Percentiles rank a stretch among this genome's conserved stretches.
Evolutionary conservation across 129 eudicot genomes (phyloP).

Genomic region (Deinandra increscens): DNA sequence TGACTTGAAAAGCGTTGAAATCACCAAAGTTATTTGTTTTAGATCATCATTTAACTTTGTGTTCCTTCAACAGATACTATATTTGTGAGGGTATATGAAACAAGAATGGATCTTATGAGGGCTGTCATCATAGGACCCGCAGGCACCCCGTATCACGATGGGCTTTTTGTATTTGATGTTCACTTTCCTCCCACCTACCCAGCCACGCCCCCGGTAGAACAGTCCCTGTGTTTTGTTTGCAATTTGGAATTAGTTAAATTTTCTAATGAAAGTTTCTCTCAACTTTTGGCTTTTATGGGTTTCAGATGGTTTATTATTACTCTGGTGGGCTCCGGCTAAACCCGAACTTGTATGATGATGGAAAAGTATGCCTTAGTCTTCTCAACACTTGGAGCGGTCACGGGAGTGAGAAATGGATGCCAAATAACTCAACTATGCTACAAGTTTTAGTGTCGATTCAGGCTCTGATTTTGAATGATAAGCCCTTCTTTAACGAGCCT

Average conservation of each 20-base stretch:
- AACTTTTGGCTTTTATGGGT: conserved; percentile 24
- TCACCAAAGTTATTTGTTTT: not conserved
- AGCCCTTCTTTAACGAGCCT: conserved; percentile 65
- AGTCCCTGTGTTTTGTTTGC: conserved; percentile 1
- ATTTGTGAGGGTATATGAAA: conserved; percentile 65
- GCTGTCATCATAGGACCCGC: conserved; percentile 71
- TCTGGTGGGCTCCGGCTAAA: conserved; percentile 70
- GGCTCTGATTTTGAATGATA: conserved; percentile 55
- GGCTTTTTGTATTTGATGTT: conserved; percentile 70
- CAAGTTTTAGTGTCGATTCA: conserved; percentile 69
- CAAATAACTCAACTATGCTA: conserved; percentile 58
- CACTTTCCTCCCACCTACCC: conserved; percentile 64
- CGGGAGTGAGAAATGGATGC: conserved; percentile 62
- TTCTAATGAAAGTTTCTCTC: not conserved
- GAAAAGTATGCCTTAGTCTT: conserved; percentile 71
- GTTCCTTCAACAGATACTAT: conserved; percentile 43
- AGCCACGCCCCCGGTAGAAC: conserved; percentile 52
- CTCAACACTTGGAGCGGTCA: conserved; percentile 58
- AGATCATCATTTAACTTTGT: conserved; percentile 9
- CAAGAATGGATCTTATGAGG: conserved; percentile 81
- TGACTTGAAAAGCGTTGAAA: not conserved
- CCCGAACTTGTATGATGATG: conserved; percentile 59
- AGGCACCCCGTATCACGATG: conserved; percentile 87
- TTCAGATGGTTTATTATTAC: conserved; percentile 60
- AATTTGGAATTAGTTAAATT: not conserved